phyloP scores from a whole-genome alignment of 2,329 filamentous ascomycete genomes.

The Penicillium sp. region DNA sequence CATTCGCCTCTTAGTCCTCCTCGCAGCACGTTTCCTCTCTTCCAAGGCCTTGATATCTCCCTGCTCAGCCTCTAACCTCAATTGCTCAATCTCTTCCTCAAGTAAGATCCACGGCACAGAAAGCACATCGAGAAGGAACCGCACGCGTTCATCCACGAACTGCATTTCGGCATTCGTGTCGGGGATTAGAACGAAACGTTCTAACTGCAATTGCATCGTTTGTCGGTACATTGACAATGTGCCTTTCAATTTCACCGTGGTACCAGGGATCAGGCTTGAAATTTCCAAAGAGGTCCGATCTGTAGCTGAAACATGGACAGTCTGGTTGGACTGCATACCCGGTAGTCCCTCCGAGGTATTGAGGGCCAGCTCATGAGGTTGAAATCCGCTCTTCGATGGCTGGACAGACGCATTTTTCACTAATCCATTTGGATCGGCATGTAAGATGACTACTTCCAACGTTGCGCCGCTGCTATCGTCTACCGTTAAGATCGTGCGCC shows the following conservation, averaged over 20 bases:
- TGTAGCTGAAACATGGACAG: slow-evolving; percentile 26
- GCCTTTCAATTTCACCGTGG: slow-evolving; percentile 57
- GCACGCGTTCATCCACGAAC: slow-evolving; percentile 52
- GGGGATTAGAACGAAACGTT: slow-evolving; percentile 49
- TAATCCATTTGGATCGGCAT: slow-evolving; percentile 18
- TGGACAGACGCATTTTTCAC: neutral
- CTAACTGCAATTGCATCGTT: slow-evolving; percentile 53
- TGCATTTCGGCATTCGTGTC: slow-evolving; percentile 55
- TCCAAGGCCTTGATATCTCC: slow-evolving; percentile 40
- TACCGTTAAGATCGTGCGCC: slow-evolving; percentile 53
- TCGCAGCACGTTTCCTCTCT: slow-evolving; percentile 34
- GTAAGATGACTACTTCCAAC: slow-evolving; percentile 54
- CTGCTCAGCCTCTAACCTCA: slow-evolving; percentile 43
- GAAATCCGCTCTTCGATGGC: slow-evolving; percentile 35
- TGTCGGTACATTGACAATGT: slow-evolving; percentile 53
- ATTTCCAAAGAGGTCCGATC: slow-evolving; percentile 45
- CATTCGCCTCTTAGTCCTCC: slow-evolving; percentile 22
- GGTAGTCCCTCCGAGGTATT: neutral
- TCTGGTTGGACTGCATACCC: neutral
- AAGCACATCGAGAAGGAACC: slow-evolving; percentile 52
- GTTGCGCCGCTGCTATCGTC: slow-evolving; percentile 62
- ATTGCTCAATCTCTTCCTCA: slow-evolving; percentile 41
- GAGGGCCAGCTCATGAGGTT: slow-evolving; percentile 25
- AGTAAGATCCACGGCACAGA: slow-evolving; percentile 54
- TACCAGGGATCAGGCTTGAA: slow-evolving; percentile 48